Percentiles rank a stretch among this genome's conserved stretches.
phyloP scores from a whole-genome alignment of 805 yeast species.

The Nakazawaea pomicola region DNA sequence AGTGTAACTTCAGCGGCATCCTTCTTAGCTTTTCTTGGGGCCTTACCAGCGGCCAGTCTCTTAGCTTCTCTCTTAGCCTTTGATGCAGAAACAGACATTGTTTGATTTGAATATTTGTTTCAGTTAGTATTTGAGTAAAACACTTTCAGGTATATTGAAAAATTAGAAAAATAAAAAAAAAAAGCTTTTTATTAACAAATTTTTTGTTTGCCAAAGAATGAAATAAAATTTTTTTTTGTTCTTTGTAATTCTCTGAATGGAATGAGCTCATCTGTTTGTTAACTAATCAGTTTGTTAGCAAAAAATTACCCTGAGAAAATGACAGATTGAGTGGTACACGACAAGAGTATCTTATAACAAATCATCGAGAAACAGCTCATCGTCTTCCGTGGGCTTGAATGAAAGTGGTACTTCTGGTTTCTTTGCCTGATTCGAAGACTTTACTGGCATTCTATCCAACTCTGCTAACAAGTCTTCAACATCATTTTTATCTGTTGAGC shows the following conservation, averaged over 20 bases:
- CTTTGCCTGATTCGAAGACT: not conserved
- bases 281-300: no score
- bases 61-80: constrained; percentile 98
- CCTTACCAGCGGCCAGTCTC: constrained; percentile 79
- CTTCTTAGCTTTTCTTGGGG: constrained; percentile 61
- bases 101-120: no score
- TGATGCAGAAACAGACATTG: constrained; percentile 71
- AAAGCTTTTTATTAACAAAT: not conserved
- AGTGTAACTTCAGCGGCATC: constrained; percentile 56
- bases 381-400: constrained; percentile 1
- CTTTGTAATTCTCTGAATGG: no score
- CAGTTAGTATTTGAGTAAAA: no score
- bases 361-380: constrained; percentile 19
- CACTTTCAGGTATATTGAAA: no score
- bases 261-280: no score
- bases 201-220: not conserved
- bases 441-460: not conserved
- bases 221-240: not conserved
- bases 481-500: no score
- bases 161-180: no score
- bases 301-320: constrained; percentile 8
- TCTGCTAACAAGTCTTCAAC: not conserved
- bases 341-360: constrained; percentile 5
- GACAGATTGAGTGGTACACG: constrained; percentile 6
- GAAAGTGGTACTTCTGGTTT: constrained; percentile 1